Evolutionary conservation across 2,329 filamentous ascomycete genomes (phyloP).

Genomic region (Aspergillus sp.): DNA sequence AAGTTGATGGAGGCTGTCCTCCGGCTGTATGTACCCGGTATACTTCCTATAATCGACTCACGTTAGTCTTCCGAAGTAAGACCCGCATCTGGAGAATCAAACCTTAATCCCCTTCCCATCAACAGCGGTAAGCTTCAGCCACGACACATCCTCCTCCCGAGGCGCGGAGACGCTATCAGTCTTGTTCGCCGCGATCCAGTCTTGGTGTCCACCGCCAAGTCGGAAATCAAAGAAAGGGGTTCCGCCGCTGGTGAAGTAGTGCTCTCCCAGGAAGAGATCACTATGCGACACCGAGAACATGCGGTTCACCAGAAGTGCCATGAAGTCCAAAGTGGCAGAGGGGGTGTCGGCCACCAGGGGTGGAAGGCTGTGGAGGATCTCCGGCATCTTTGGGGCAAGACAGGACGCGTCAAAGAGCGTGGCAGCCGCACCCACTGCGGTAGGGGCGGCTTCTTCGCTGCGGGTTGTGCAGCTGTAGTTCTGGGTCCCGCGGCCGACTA

Average conservation of each 20-base stretch:
- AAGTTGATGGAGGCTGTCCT: constrained; percentile 35
- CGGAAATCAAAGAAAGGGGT: constrained; percentile 34
- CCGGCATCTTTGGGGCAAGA: constrained; percentile 25
- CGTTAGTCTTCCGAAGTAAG: constrained; percentile 2
- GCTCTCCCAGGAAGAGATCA: constrained; percentile 34
- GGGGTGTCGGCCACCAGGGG: constrained; percentile 18
- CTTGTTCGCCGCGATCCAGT: constrained; percentile 29
- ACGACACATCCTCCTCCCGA: constrained; percentile 27
- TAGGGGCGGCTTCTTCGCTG: constrained; percentile 27
- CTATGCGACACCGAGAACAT: constrained; percentile 12
- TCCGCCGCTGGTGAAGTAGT: constrained; percentile 31
- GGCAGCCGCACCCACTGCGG: constrained; percentile 45
- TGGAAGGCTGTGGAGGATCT: constrained; percentile 29
- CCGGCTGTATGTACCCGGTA: constrained; percentile 42
- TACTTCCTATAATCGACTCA: constrained; percentile 31
- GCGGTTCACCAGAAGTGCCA: constrained; percentile 18
- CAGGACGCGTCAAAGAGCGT: constrained; percentile 46
- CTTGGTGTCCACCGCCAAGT: constrained; percentile 19
- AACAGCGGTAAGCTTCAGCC: constrained; percentile 31
- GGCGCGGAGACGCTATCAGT: constrained; percentile 28
- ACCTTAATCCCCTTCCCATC: constrained; percentile 31
- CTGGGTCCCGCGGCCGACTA: constrained; percentile 50
- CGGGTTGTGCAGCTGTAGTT: constrained; percentile 49
- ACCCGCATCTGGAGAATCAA: constrained; percentile 6
- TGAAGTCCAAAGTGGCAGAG: constrained; percentile 27